Evolutionary conservation across 169 alveolate species (phyloP), one percentile per base, ranked within the genome.

Genomic region (Theileria annulata): DNA sequence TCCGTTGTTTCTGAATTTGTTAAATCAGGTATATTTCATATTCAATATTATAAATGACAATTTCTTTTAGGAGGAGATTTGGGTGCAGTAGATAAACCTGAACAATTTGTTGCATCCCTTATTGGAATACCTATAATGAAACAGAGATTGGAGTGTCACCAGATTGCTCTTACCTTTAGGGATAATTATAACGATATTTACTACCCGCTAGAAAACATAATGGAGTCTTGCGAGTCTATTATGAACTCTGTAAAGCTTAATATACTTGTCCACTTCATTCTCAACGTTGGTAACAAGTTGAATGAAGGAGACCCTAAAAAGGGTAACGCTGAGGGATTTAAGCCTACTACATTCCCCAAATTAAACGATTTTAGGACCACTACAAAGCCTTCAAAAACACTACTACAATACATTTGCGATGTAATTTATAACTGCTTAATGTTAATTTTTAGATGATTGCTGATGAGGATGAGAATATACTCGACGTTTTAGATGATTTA

Each of bases 241-340:
- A 88, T 86, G 79, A 33, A 79, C 19, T 87, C 92, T 33, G 62
- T 70, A 5, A 88, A 89, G 56, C 86, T 94, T 47, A 92, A 90
- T 66, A 89, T 88, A 35, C 80, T 94, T n/a, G 83, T 93, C 66
- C 87, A 92, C 62, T 88, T 93, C 17, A 91, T 94, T n/a, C 86
- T 94, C 35, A 90, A 88, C 51, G 88, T 94, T 42, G 97, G 97
- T 58, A 94, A 94, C 73, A 83, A 93, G 51, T 80, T 94, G 71
- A 94, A 94, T 78, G 89, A 82, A 70, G 96, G 96, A 19, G 96
- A 94, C 79, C 88, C 97, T 9, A 93, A 92, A 75, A 91, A 93
- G 88, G 97, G 97, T 48, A 90, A 93, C 73, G 97, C 97, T 3
- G 90, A 87, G 54, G 97, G 97, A 47, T 94, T 94, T 88, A 94